These are phyloP conservation scores for Aspergillus ustus DNA, from an alignment of 2,329 filamentous ascomycete species.

Conservation along the genomic window DNA sequence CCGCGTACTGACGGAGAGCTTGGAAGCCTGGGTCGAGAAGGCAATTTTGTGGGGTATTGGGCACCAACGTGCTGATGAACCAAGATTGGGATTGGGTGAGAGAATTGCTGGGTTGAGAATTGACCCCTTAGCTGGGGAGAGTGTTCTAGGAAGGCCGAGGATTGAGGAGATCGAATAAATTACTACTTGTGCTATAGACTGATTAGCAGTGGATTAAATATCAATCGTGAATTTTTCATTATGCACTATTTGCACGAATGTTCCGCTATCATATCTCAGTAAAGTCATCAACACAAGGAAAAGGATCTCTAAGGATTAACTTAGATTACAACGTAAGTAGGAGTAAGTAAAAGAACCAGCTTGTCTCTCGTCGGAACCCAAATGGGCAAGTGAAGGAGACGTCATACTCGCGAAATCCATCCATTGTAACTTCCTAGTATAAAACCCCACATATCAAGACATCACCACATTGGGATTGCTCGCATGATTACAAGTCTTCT, in stretches of 20 bases:
- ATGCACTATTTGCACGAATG: neutral
- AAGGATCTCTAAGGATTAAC: neutral
- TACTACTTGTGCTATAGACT: neutral
- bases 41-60: constrained; percentile 46
- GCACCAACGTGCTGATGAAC: constrained; percentile 25
- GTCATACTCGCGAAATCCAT: neutral
- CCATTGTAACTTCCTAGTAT: neutral
- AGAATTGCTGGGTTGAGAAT: constrained; percentile 44
- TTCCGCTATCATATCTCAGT: neutral
- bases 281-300: neutral
- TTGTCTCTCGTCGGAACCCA: neutral
- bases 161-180: constrained; percentile 50
- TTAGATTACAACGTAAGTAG: neutral
- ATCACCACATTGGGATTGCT: neutral
- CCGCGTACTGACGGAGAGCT: constrained; percentile 44
- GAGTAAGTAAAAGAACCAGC: neutral
- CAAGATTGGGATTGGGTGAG: constrained; percentile 41
- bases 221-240: neutral
- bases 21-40: constrained; percentile 51
- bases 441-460: neutral
- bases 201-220: neutral
- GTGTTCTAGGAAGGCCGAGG: constrained; percentile 30
- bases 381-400: neutral
- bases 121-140: constrained; percentile 36
- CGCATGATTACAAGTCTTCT: neutral